These are phyloP conservation scores for Fusarium algeriense DNA, from an alignment of 2,329 filamentous ascomycete genomes.

Conservation along the genomic window DNA sequence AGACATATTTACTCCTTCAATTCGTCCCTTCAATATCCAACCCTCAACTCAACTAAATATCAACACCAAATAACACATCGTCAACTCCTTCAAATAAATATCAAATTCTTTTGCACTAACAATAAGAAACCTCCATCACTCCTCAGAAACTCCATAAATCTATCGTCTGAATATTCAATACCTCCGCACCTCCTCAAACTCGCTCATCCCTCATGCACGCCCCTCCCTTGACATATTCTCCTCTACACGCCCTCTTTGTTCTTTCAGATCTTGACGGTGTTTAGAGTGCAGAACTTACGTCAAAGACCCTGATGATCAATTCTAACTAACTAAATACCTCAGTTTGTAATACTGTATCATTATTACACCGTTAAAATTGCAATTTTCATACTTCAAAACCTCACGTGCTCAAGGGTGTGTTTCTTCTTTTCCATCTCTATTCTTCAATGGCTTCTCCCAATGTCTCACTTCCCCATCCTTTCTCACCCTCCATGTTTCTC, in stretches of 20 bases:
- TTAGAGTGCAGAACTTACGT: slow-evolving; percentile 6
- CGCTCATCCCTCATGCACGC: slow-evolving; percentile 29
- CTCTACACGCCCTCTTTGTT: slow-evolving; percentile 16
- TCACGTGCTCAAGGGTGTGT: slow-evolving; percentile 12
- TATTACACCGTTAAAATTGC: slow-evolving; percentile 1
- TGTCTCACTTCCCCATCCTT: slow-evolving; percentile 36
- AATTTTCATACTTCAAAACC: not conserved
- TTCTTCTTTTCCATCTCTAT: slow-evolving; percentile 11
- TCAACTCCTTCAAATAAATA: slow-evolving; percentile 16
- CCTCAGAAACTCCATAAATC: slow-evolving; percentile 21
- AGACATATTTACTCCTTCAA: not conserved
- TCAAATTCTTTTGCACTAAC: slow-evolving; percentile 21
- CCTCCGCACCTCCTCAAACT: slow-evolving; percentile 28
- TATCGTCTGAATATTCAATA: slow-evolving; percentile 42
- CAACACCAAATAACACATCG: slow-evolving; percentile 7
- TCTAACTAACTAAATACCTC: not conserved
- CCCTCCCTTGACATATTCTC: slow-evolving; percentile 28
- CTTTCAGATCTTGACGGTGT: slow-evolving; percentile 1
- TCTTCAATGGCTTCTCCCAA: slow-evolving; percentile 29
- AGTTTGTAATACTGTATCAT: not conserved
- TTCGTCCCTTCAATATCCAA: slow-evolving; percentile 14
- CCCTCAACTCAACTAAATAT: slow-evolving; percentile 10
- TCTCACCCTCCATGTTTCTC: slow-evolving; percentile 23
- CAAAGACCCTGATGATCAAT: slow-evolving; percentile 2
- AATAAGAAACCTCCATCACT: slow-evolving; percentile 19